Percentiles rank a stretch among this genome's conserved stretches.
Conservation (phyloP, 1,284 basidiomycete genomes). For the Ceratorhiza oryzae-sativae region DNA sequence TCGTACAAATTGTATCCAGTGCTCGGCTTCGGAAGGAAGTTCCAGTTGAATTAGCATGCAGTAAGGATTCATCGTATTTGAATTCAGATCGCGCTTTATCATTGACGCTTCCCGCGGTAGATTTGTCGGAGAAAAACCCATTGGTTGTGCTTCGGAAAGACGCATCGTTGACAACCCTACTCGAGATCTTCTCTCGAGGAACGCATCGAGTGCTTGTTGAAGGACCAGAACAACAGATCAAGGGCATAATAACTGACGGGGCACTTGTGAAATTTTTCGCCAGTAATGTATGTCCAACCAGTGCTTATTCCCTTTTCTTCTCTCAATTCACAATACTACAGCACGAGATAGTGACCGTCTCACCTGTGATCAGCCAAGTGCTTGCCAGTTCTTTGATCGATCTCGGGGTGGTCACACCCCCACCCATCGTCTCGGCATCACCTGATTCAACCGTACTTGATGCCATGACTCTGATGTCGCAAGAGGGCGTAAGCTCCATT, state of each 20-base stretch:
- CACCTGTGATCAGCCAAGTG: conserved; percentile 25
- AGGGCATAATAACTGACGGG: conserved; percentile 42
- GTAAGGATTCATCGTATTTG: conserved; percentile 55
- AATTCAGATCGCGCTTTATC: background rate
- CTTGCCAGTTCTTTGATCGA: conserved; percentile 38
- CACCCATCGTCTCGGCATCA: conserved; percentile 41
- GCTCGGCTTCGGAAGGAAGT: conserved; percentile 70
- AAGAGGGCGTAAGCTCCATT: conserved; percentile 43
- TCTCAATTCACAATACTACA: background rate
- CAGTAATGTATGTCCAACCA: conserved; percentile 15
- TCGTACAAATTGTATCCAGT: conserved; percentile 71
- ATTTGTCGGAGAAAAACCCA: conserved; percentile 82
- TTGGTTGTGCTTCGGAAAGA: conserved; percentile 67
- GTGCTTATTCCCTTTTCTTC: background rate
- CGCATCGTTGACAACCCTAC: conserved; percentile 66
- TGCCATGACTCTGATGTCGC: conserved; percentile 43
- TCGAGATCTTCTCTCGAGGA: conserved; percentile 70
- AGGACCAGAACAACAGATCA: conserved; percentile 33
- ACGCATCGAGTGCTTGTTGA: conserved; percentile 60
- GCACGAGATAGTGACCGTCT: conserved; percentile 32
- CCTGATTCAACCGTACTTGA: conserved; percentile 43
- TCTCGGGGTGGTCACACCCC: conserved; percentile 37
- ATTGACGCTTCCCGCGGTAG: conserved; percentile 51
- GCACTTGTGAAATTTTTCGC: conserved; percentile 42
- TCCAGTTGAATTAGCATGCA: conserved; percentile 74